Base-by-base conservation (phyloP, 176 grass and related monocot genomes). In the Avena eriantha region DNA sequence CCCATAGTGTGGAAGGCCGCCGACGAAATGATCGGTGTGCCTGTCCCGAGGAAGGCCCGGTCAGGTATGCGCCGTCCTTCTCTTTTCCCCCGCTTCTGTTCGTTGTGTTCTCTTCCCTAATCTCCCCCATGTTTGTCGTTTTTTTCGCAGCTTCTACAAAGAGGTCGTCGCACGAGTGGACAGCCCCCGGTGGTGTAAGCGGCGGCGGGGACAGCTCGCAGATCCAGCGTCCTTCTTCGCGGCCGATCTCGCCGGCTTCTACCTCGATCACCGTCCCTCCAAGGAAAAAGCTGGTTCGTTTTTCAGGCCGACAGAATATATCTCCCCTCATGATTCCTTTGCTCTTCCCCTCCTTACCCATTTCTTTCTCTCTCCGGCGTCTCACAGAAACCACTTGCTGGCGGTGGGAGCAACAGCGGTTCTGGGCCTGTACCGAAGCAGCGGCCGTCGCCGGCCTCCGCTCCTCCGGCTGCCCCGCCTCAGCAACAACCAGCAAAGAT, bases 1-100 rank as follows among this genome's bases (percentile, higher is more conserved):
- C 82, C 95, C 60, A 11, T 60, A 47, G 77, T 76, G 8, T 81
- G 82, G 89, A 95, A 95, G 82, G 83, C 90, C 4, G 97, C 94
- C 29, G 97, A 99, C 82, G 97, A 99, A 85, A 99, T 99, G 97
- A 99, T 99, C 71, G 97, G 97, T 16, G 92, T 99, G 48, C 77
- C 92, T 2, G 97, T 99, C 14, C 97, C 97, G 0, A 86, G 97
- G 82, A 99, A 99, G 92, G 92, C 97, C 8, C 94, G 97, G 35
- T 96, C 97, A 34, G 89, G 97, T 99, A 88, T 22, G 65, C 12
- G 13, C 10, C 64, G 31, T 39, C 19, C 55, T 81, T 90, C 34
- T 68, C 31, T 0, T 39, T 65, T 9, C 29, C 29, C 5, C 70
- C 43, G 10, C 11, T 73, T 23, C 19, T 23, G 1, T 15, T 47